These are phyloP conservation scores for Colletotrichum godetiae DNA, from an alignment of 2,329 filamentous ascomycete genomes.

Conservation along the genomic window DNA sequence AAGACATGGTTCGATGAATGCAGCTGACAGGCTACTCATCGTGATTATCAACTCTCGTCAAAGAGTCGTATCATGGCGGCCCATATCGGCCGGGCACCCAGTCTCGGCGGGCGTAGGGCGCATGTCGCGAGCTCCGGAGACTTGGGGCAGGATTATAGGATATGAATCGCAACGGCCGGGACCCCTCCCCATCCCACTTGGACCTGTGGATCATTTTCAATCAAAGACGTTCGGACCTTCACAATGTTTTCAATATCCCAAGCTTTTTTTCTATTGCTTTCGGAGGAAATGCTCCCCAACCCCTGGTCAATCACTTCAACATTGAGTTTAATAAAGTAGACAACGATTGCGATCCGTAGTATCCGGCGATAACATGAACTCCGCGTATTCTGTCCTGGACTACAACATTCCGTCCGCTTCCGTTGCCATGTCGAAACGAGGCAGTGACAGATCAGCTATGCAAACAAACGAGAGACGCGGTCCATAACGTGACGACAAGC, in stretches of 20 bases:
- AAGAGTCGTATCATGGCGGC: not conserved
- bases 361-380: slow-evolving; percentile 16
- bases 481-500: not conserved
- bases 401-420: slow-evolving; percentile 9
- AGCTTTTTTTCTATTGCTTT: not conserved
- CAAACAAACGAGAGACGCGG: not conserved
- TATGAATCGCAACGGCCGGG: slow-evolving; percentile 10
- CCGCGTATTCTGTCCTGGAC: not conserved
- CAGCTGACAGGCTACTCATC: slow-evolving; percentile 13
- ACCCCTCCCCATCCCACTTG: not conserved
- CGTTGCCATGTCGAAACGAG: not conserved
- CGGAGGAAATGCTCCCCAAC: slow-evolving; percentile 23
- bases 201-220: not conserved
- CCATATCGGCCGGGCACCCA: not conserved
- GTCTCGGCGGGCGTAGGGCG: not conserved
- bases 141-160: not conserved
- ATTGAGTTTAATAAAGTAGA: not conserved
- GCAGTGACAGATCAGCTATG: not conserved
- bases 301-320: not conserved
- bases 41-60: not conserved
- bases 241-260: slow-evolving; percentile 15
- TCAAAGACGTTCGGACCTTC: not conserved
- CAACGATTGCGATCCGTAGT: not conserved
- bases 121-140: not conserved
- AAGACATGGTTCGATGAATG: slow-evolving; percentile 23